phyloP scores from a whole-genome alignment of 345 rosid species.

The Populus alba region DNA sequence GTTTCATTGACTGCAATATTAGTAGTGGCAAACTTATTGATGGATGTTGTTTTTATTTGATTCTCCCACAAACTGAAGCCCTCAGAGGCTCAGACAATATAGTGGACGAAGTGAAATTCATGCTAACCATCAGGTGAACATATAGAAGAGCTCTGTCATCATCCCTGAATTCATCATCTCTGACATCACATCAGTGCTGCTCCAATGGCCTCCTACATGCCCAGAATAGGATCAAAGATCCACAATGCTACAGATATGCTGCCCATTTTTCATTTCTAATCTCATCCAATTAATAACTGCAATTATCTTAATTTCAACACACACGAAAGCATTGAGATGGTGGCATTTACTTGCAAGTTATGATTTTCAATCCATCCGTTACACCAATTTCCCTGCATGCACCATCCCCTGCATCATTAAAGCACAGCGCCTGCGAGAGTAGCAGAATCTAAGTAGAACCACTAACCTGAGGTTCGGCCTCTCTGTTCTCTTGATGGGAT shows the following conservation, averaged over 20 bases:
- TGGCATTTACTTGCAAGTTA: neutral
- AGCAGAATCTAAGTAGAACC: too few species aligned
- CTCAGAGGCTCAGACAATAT: neutral
- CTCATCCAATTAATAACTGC: too few species aligned
- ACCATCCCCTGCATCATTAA: too few species aligned
- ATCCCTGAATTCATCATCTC: neutral
- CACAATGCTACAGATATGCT: too few species aligned
- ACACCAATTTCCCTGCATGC: too few species aligned
- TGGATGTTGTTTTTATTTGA: neutral
- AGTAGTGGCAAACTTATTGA: neutral
- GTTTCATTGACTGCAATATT: neutral
- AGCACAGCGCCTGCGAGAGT: too few species aligned
- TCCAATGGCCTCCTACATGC: neutral
- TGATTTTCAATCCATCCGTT: too few species aligned
- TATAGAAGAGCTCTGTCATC: neutral
- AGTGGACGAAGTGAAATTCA: neutral
- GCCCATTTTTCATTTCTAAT: too few species aligned
- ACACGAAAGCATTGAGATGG: neutral
- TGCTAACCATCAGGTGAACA: constrained; percentile 3
- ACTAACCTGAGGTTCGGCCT: constrained; percentile 63
- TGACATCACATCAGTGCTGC: neutral
- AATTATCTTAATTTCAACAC: neutral
- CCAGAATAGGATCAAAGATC: neutral
- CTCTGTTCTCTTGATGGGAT: constrained; percentile 90
- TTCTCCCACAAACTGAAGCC: neutral